These are phyloP conservation scores for Phragmites australis DNA, from an alignment of 176 grass and related monocot genomes.

Conservation along the genomic window DNA sequence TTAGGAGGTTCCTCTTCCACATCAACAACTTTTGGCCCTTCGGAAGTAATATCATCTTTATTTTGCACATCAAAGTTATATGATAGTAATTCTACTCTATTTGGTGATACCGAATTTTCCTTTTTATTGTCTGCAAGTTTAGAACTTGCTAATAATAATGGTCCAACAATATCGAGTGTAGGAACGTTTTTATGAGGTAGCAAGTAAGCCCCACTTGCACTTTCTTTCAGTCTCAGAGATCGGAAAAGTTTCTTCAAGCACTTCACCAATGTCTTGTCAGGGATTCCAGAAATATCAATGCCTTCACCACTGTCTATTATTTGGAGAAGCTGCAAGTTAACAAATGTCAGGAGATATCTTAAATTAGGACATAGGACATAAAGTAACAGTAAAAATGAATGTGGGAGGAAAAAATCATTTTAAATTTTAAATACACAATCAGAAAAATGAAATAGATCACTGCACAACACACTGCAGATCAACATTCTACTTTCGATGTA, in stretches of 20 bases:
- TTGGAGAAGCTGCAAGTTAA: slow-evolving; percentile 76
- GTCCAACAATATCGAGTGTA: slow-evolving; percentile 69
- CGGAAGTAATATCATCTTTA: slow-evolving; percentile 33
- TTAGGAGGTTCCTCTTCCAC: slow-evolving; percentile 55
- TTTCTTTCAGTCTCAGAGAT: slow-evolving; percentile 72
- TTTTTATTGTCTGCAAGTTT: slow-evolving; percentile 31
- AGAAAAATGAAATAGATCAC: neutral
- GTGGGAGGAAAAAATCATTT: neutral
- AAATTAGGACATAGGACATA: neutral
- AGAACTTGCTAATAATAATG: slow-evolving; percentile 28
- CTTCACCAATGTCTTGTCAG: slow-evolving; percentile 74
- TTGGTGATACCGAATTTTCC: slow-evolving; percentile 13
- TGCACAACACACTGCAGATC: neutral
- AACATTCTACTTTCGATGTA: slow-evolving; percentile 1
- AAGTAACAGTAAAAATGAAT: neutral
- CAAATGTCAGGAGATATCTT: slow-evolving; percentile 14
- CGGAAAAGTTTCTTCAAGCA: slow-evolving; percentile 76
- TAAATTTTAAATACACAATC: neutral
- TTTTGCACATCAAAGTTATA: slow-evolving; percentile 45
- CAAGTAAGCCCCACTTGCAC: slow-evolving; percentile 67
- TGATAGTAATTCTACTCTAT: slow-evolving; percentile 28
- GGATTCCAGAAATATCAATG: slow-evolving; percentile 80
- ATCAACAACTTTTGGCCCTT: slow-evolving; percentile 22
- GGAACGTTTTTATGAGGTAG: slow-evolving; percentile 59
- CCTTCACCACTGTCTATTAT: slow-evolving; percentile 93